Conservation (phyloP, 495 filamentous ascomycete genomes). For the Neurospora sp. region DNA sequence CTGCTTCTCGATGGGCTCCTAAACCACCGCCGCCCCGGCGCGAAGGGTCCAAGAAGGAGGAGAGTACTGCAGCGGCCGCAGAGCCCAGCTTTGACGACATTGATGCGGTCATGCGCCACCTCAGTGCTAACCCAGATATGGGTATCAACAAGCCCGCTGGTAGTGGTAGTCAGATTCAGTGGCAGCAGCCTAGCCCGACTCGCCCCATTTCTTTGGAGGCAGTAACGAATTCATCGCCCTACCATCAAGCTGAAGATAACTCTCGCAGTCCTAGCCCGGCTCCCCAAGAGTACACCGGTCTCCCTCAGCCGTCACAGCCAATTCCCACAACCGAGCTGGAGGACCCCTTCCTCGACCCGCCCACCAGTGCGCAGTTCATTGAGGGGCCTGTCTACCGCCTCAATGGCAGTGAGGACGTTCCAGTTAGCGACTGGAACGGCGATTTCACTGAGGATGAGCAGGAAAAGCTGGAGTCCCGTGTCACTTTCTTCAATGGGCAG, state of each 20-base stretch:
- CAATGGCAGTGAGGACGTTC: constrained; percentile 52
- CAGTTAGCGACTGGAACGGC: constrained; percentile 85
- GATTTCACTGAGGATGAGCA: constrained; percentile 75
- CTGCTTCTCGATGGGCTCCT: constrained; percentile 24
- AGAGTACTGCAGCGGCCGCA: neutral
- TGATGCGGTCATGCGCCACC: constrained; percentile 75
- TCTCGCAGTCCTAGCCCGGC: constrained; percentile 72
- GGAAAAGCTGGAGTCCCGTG: constrained; percentile 61
- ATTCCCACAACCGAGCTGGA: constrained; percentile 32
- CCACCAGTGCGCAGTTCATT: constrained; percentile 26
- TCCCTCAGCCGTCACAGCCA: constrained; percentile 16
- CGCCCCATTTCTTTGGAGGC: constrained; percentile 25
- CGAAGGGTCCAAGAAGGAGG: neutral
- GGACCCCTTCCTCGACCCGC: constrained; percentile 38
- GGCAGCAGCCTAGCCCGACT: constrained; percentile 33
- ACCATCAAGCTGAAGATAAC: constrained; percentile 45
- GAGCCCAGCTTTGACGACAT: constrained; percentile 67
- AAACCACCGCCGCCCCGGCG: constrained; percentile 6
- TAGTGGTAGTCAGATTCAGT: constrained; percentile 30
- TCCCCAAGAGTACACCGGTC: constrained; percentile 43
- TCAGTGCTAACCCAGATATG: constrained; percentile 62
- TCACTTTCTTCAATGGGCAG: constrained; percentile 75
- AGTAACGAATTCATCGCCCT: constrained; percentile 39
- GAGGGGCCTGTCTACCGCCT: constrained; percentile 56
- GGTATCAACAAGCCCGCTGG: constrained; percentile 55